Conservation (phyloP, 345 rosid genomes). For the Microthlaspi erraticum region DNA sequence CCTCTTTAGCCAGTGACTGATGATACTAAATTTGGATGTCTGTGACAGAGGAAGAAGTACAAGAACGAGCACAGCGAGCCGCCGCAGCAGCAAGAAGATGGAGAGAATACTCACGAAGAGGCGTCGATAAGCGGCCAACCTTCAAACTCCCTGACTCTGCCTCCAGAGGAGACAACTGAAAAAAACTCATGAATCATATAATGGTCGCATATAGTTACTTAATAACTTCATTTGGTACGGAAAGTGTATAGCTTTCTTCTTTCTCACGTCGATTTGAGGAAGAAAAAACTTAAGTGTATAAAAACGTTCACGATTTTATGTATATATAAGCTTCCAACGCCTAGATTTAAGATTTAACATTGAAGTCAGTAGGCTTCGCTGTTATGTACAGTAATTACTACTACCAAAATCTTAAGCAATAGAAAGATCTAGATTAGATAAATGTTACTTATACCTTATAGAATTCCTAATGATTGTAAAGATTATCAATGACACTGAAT, state of each 20-base stretch:
- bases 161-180: constrained; percentile 52
- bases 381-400: too few relatives aligned
- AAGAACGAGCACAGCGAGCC: constrained; percentile 74
- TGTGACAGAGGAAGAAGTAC: constrained; percentile 77
- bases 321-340: neutral
- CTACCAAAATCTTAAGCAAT: too few relatives aligned
- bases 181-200: neutral
- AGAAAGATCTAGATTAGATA: too few relatives aligned
- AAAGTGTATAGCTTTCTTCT: constrained; percentile 33
- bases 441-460: too few relatives aligned
- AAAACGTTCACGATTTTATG: neutral
- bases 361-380: neutral
- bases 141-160: constrained; percentile 78
- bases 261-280: neutral
- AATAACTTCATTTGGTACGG: constrained; percentile 30
- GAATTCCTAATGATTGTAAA: too few relatives aligned
- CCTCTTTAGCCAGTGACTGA: constrained; percentile 11
- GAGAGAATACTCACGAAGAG: constrained; percentile 93
- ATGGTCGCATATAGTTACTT: constrained; percentile 15
- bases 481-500: too few relatives aligned
- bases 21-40: constrained; percentile 1
- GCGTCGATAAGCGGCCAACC: constrained; percentile 79
- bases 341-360: constrained; percentile 4
- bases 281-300: constrained; percentile 28
- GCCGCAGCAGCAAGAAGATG: constrained; percentile 90